Evolutionary conservation across 306 rosid species (phyloP), one percentile per base, ranked within the genome.

Genomic region (Dalbergia cultrata): DNA sequence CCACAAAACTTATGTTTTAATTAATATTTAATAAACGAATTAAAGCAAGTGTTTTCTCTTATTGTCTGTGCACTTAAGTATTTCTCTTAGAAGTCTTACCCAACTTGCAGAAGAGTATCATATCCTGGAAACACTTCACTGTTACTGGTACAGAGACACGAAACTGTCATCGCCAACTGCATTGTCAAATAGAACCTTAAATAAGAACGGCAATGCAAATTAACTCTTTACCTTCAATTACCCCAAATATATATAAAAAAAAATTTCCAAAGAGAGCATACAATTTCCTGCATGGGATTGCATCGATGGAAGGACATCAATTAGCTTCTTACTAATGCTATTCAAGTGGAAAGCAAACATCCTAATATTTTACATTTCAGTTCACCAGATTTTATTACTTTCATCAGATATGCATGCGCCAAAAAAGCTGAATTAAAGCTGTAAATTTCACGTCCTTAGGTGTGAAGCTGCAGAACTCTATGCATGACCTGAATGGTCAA

Each of bases 61-160:
- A 26, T 3, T 26, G 3, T 26, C 2, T 1, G 31, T 26, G 3
- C 2, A 26, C 31, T 4, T 26, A 26, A 26, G 2, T 26, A 26
- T 26, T 26, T 26, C 31, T 26, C 31, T 26, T 31, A 58, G 50
- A 76, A 14, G 22, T 31, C 99, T 87, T 91, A 95, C 99, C 99
- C 98, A 64, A 95, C 90, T 90, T 80, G 91, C 82, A 95, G 83
- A 53, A 93, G 96, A 0, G 83, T 79, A 76, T 93, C 98, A 57
- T 91, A 88, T 86, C 98, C 99, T 4, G 98, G 93, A 87, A 91
- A 91, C 52, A 81, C 82, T 81, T 95, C 98, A 64, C 92, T 91
- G 6, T 95, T 95, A 88, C 92, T 80, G 75, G 91, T 37, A 85
- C 98, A 93, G 78, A 95, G 89, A 81, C 92, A 21, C 4, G 90